A percentile compares a stretch with the other conserved stretches of the same genome.
Conservation (phyloP, 2,329 filamentous ascomycete species). For the Hawksworthiomyces lignivorus region DNA sequence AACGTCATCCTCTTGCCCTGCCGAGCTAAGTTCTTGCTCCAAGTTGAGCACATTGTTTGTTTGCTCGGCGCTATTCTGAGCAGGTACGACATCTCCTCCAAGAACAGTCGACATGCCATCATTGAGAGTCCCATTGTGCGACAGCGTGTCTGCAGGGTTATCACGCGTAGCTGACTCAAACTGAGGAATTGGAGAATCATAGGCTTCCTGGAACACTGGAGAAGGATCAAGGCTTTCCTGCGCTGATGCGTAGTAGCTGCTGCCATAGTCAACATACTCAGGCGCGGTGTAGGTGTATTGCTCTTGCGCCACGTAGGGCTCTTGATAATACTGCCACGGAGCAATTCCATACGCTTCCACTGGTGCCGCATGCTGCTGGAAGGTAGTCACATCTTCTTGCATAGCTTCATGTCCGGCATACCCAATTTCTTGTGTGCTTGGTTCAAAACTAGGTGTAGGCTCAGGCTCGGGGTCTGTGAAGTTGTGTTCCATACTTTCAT, state of each 20-base stretch:
- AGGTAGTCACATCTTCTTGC: too few relatives aligned
- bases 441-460: too few relatives aligned
- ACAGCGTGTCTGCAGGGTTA: too few relatives aligned
- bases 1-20: too few relatives aligned
- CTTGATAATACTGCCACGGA: conserved; percentile 3
- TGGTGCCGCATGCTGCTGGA: too few relatives aligned
- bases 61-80: background rate
- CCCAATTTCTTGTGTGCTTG: too few relatives aligned
- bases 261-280: conserved; percentile 5
- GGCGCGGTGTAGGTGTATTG: background rate
- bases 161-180: background rate
- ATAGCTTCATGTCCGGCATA: too few relatives aligned
- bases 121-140: too few relatives aligned
- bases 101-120: too few relatives aligned
- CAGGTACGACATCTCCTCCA: too few relatives aligned
- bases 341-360: background rate
- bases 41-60: background rate
- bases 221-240: conserved; percentile 6
- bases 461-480: too few relatives aligned
- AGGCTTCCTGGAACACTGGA: conserved; percentile 2
- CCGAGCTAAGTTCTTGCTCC: background rate
- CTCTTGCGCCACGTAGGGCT: background rate
- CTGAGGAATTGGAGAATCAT: background rate
- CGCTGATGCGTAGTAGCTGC: conserved; percentile 9
- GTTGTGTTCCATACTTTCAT: too few relatives aligned